phyloP scores from a whole-genome alignment of 345 rosid species.

The Hibiscus mutabilis region DNA sequence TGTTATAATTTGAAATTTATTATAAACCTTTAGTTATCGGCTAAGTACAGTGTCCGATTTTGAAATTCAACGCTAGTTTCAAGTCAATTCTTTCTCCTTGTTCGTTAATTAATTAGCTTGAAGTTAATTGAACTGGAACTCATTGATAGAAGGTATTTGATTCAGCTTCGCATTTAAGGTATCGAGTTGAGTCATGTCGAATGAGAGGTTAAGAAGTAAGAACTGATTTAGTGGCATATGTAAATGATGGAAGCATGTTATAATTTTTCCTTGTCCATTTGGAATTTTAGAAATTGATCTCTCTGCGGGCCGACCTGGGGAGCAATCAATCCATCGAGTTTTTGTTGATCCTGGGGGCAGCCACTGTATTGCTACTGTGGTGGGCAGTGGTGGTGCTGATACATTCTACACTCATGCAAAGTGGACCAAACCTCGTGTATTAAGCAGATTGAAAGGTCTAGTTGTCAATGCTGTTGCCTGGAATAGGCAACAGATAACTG shows the following conservation, averaged over 20 bases:
- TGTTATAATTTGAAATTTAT: neutral
- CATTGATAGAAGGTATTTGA: neutral
- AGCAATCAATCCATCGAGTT: conserved; percentile 81
- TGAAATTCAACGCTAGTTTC: neutral
- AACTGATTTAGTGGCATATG: conserved; percentile 7
- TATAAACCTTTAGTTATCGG: neutral
- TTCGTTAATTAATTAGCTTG: conserved; percentile 2
- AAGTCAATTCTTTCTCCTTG: neutral
- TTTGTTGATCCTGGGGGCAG: conserved; percentile 98
- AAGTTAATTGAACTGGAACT: neutral
- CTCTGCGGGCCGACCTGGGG: conserved; percentile 77
- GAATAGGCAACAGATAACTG: conserved; percentile 90
- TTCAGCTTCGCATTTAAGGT: neutral
- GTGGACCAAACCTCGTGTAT: conserved; percentile 87
- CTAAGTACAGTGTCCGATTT: neutral
- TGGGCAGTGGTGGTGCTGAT: conserved; percentile 81
- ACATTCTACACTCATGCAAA: conserved; percentile 87
- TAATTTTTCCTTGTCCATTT: neutral
- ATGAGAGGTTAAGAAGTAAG: neutral
- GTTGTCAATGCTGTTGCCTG: conserved; percentile 87
- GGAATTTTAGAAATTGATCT: conserved; percentile 68
- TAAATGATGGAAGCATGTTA: conserved; percentile 1
- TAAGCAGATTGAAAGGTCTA: conserved; percentile 73
- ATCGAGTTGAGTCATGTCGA: no score
- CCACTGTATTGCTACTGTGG: conserved; percentile 80